Conservation (phyloP, 2,329 filamentous ascomycete species). For the Scedosporium dehoogii region DNA sequence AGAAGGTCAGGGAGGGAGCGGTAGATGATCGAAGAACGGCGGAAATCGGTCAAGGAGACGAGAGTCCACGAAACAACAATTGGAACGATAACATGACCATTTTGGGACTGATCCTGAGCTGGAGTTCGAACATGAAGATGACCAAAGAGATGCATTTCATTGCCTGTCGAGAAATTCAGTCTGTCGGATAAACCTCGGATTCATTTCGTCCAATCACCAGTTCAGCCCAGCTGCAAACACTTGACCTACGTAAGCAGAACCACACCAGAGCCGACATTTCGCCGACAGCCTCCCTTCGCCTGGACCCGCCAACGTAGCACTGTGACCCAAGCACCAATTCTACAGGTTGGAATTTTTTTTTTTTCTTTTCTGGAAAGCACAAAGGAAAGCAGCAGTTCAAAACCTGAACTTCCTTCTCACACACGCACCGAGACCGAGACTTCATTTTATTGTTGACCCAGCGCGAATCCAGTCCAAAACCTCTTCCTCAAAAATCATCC, state of each 20-base stretch:
- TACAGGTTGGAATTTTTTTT: slow-evolving; percentile 1
- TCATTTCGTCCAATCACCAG: neutral
- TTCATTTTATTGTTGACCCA: neutral
- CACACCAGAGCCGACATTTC: neutral
- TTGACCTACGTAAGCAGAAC: neutral
- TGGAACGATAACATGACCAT: neutral
- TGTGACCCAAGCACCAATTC: slow-evolving; percentile 1
- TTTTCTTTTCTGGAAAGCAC: slow-evolving; percentile 3
- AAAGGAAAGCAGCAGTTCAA: slow-evolving; percentile 5
- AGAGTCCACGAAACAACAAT: neutral
- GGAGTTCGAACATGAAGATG: neutral
- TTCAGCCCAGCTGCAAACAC: neutral
- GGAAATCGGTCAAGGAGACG: neutral
- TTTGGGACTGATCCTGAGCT: neutral
- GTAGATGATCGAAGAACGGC: neutral
- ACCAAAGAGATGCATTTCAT: no score
- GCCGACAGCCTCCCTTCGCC: slow-evolving; percentile 1
- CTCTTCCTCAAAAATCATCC: neutral
- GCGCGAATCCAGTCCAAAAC: neutral
- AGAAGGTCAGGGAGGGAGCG: neutral
- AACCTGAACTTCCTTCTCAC: slow-evolving; percentile 3
- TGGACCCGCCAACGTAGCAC: neutral
- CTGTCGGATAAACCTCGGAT: neutral
- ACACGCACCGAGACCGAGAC: slow-evolving; percentile 1
- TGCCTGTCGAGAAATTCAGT: no score